Evolutionary conservation across 192 early-diverging fungal species (phyloP), one percentile per base, ranked within the genome.

Genomic region (Backusella tarrabulga): DNA sequence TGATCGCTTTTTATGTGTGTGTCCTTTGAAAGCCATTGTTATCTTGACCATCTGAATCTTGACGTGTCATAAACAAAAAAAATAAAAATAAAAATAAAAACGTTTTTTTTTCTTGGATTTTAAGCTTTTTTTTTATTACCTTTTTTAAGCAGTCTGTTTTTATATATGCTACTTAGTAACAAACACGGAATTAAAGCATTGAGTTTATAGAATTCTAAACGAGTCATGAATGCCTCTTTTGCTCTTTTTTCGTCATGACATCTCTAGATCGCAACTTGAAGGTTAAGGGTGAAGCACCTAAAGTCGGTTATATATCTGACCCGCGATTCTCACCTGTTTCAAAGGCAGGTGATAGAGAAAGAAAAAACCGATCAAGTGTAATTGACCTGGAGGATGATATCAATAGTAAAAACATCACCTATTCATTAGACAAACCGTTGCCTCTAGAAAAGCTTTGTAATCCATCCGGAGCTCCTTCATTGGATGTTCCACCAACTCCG

Each of bases 181-280:
- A 63, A 63, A 63, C 56, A 63, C 56, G 56, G 56, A 63, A 63
- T 63, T 63, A 63, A 63, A 63, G 56, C 23, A 63, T 26, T 63
- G 12, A 63, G 56, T 63, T 63, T 63, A 63, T 63, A 63, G 56
- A 63, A 63, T 63, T 63, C 56, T 11, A 63, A 63, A 63, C 56
- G 3, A 29, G 56, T 63, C 56, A 63, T 63, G 56, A 63, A 29
- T 63, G 56, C 3, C 23, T 63, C 26, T 63, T 29, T 29, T 63
- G 56, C 56, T 63, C 56, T 26, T 63, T 63, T 63, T 29, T 7
- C 56, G 8, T 63, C 56, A 63, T 63, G 56, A 23, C 56, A 26
- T 63, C 56, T 23, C 56, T 63, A 26, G 56, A 63, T 63, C 23
- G 21, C 26, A 63, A 63, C 26, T 63, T 63, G 26, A 14, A 26